Evolutionary conservation across 139 green algal species (phyloP), one percentile per base, ranked within the genome.

Genomic region (Chlamydomonas urium): DNA sequence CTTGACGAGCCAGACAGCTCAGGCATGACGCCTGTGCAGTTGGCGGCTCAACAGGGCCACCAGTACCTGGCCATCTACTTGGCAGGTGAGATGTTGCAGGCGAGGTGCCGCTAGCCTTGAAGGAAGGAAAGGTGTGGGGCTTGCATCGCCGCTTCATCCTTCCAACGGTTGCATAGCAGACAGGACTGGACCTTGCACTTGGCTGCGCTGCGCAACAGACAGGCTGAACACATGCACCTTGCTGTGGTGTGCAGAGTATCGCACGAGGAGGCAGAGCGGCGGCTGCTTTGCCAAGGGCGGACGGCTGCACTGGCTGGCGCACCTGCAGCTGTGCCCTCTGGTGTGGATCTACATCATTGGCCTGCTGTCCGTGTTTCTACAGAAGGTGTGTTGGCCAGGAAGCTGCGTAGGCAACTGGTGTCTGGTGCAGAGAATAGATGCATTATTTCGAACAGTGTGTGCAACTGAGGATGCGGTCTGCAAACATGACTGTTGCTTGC

Each of bases 1-100:
- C 83, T 97, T 21, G 73, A 70, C 19, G 75, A 72, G 3, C 66
- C 75, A 26, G 93, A 98, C 71, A 81, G 85, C 23, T 97, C 91
- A 8, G 95, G 95, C 31, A 75, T 50, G 69, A 98, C 90, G 1
- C 92, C 95, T 1, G 81, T 84, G 4, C 86, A 97, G 83, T 84
- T 99, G 4, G 95, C 95, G 2, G 76, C 89, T 0, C 88, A 97
- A 34, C 97, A 97, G 79, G 93, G 92, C 8, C 93, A 98, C 79
- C 76, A 85, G 36, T 87, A 90, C 62, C 81, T 98, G 29, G 93
- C 85, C 37, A 61, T 84, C 32, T 78, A 91, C 65, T 70, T 90
- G 19, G 78, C 78, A n/a, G n/a, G n/a, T n/a, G n/a, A 24, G n/a
- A n/a, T n/a, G n/a, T n/a, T n/a, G n/a, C n/a, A n/a, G n/a, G n/a